Base-by-base conservation (phyloP, 768 basidiomycete genomes). In the Imleria badia region DNA sequence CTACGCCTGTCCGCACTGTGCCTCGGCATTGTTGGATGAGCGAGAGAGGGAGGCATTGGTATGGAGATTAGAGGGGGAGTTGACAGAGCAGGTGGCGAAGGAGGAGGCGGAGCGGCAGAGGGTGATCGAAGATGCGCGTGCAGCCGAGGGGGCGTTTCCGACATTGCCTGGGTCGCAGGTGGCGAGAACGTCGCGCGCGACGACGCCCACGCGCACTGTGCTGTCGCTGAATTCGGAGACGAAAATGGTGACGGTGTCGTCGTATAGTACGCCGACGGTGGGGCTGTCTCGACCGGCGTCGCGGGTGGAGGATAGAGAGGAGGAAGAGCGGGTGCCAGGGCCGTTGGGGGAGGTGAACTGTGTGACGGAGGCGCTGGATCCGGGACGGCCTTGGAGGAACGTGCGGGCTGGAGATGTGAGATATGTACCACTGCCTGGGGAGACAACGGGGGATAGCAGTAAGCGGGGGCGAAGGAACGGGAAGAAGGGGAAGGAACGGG, bases 101-200 rank as follows among this genome's bases (percentile, higher is more conserved):
- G 86, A 88, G 61, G 77, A 76, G 10, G 73, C 71, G n/a, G 78
- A 75, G 6, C 74, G 77, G 3, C 73, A 78, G 52, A 77, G 72
- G 30, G 78, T 68, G 15, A 66, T 75, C 3, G 76, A 81, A 23
- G 79, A 81, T 52, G 81, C 78, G 0, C 73, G 78, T 7, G 68
- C 69, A 9, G 80, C 79, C 0, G 80, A 73, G 23, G 86, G 86
- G 3, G 83, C 82, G 0, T 89, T 89, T 63, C 87, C 87, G 19
- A 72, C 75, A 14, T 77, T 89, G 26, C 58, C 50, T 36, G 60
- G 62, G 8, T 40, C 40, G 15, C 57, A 61, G 26, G n/a, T 13
- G 44, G 14, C 23, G 48, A 62, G 53, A 40, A 19, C 59, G 34
- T 54, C 59, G 39, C 42, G 60, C 22, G 48, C 62, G 38, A 44